Percentiles rank a stretch among this genome's conserved stretches.
These are phyloP conservation scores for Krasilnikovozyma curviuscula DNA, from an alignment of 768 basidiomycete species.

Conservation along the genomic window DNA sequence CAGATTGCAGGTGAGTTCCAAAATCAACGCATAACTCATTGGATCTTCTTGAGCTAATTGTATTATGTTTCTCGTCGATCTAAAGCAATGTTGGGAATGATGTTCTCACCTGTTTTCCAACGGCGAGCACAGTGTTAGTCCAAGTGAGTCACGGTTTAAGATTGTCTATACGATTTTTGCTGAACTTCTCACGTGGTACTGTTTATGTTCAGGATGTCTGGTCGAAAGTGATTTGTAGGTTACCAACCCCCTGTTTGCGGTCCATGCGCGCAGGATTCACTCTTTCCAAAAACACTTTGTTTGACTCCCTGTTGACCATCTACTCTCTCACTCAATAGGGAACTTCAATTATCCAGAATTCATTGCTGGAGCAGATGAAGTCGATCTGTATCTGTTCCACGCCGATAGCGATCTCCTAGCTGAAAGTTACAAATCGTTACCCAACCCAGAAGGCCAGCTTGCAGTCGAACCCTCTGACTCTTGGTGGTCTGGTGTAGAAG, in stretches of 20 bases:
- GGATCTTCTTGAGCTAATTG: too few species aligned
- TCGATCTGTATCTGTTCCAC: conserved; percentile 8
- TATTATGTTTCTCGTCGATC: too few species aligned
- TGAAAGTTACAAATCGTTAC: conserved; percentile 1
- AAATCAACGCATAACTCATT: too few species aligned
- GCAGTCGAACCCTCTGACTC: conserved; percentile 1
- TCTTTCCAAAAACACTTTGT: background rate
- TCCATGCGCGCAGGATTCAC: background rate
- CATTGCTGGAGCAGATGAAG: conserved; percentile 5
- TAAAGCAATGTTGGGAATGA: conserved; percentile 8
- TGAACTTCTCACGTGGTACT: background rate
- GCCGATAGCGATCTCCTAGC: conserved; percentile 1
- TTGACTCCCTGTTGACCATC: background rate
- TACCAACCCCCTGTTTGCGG: background rate
- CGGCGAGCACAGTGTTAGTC: conserved; percentile 1
- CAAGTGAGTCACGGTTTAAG: conserved; percentile 7
- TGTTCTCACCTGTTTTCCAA: conserved; percentile 4
- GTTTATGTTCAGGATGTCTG: too few species aligned
- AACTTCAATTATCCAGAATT: conserved; percentile 10
- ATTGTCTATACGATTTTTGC: background rate
- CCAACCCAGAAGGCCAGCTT: conserved; percentile 8
- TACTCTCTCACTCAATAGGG: background rate
- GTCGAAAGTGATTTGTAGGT: too few species aligned
- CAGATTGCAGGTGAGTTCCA: too few species aligned
- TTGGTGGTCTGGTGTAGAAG: conserved; percentile 4